These are phyloP conservation scores for Cercospora sp. DNA, from an alignment of 2,329 filamentous ascomycete species.

Conservation along the genomic window DNA sequence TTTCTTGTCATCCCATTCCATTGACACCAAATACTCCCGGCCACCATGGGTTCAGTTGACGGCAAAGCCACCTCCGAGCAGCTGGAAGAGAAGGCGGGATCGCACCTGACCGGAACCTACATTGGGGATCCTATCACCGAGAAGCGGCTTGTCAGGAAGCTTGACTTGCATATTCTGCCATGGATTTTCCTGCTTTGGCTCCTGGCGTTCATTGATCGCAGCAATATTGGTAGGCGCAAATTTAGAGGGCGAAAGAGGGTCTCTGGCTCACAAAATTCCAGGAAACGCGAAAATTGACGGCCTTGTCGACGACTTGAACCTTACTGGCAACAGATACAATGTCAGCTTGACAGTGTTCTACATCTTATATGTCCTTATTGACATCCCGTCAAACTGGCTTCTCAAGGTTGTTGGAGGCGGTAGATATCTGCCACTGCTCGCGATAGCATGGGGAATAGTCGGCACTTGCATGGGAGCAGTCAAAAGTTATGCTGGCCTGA, in stretches of 20 bases:
- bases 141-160: slow-evolving; percentile 42
- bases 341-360: slow-evolving; percentile 49
- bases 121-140: slow-evolving; percentile 12
- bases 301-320: slow-evolving; percentile 42
- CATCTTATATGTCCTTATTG: slow-evolving; percentile 46
- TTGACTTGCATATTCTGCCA: slow-evolving; percentile 47
- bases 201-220: slow-evolving; percentile 51
- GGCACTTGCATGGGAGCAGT: slow-evolving; percentile 46
- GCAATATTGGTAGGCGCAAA: slow-evolving; percentile 31
- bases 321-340: slow-evolving; percentile 46
- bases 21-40: background rate
- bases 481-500: slow-evolving; percentile 43
- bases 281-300: slow-evolving; percentile 49
- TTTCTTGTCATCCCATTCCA: background rate
- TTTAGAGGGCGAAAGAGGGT: background rate
- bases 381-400: slow-evolving; percentile 45
- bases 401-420: slow-evolving; percentile 45
- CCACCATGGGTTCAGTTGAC: slow-evolving; percentile 6
- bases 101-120: background rate
- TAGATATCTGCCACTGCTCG: slow-evolving; percentile 44
- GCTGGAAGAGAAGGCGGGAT: slow-evolving; percentile 17
- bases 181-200: slow-evolving; percentile 51
- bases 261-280: slow-evolving; percentile 23
- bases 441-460: slow-evolving; percentile 44
- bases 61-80: slow-evolving; percentile 14